Percentiles rank a stretch among this genome's conserved stretches.
Evolutionary conservation across 2,329 filamentous ascomycete genomes (phyloP).

Genomic region (Sclerotinia subarctica): DNA sequence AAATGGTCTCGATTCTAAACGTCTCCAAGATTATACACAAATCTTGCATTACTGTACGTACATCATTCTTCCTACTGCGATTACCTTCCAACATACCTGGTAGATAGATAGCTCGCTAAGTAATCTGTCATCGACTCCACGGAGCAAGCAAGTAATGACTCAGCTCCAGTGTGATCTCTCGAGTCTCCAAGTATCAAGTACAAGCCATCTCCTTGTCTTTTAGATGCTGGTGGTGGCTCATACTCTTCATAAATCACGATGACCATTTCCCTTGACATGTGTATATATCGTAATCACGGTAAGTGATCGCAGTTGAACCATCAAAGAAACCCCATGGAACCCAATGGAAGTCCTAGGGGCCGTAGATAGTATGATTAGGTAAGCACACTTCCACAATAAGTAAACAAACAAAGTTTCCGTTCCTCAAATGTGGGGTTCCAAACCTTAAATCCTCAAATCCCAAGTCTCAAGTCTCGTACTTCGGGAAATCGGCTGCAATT

Average conservation of each 20-base stretch:
- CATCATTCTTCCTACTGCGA: not conserved
- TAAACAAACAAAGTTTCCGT: no score
- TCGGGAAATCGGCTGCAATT: not conserved
- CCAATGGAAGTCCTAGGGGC: not conserved
- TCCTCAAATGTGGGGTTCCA: not conserved
- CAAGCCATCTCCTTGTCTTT: not conserved
- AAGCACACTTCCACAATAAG: no score
- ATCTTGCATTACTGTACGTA: not conserved
- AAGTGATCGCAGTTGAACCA: not conserved
- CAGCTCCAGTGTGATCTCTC: no score
- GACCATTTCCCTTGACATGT: not conserved
- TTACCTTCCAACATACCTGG: not conserved
- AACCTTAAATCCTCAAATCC: not conserved
- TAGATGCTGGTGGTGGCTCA: not conserved
- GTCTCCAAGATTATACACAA: not conserved
- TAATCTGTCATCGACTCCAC: not conserved
- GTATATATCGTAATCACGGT: not conserved
- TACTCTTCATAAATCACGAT: not conserved
- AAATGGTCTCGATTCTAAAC: no score
- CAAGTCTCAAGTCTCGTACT: not conserved
- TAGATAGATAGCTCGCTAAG: no score
- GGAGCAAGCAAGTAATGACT: not conserved
- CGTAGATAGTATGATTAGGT: not conserved
- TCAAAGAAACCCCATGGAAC: not conserved
- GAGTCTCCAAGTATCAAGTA: no score